Conservation (phyloP, 2,329 filamentous ascomycete species). For the Monosporascus sp. region DNA sequence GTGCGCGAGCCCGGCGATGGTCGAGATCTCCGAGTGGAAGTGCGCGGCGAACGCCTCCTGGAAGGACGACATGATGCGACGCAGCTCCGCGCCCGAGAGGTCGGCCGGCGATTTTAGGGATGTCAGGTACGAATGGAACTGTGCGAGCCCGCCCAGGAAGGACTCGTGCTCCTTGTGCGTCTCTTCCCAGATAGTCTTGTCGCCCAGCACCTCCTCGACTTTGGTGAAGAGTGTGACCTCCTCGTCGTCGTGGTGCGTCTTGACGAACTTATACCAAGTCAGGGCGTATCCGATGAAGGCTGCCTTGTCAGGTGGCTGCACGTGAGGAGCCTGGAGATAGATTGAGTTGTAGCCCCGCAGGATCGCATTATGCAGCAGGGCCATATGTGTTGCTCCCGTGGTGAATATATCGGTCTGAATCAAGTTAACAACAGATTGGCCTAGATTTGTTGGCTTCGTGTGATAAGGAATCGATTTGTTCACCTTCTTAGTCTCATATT, state of each 20-base stretch:
- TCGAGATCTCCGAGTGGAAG: constrained; percentile 51
- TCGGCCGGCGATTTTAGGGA: constrained; percentile 35
- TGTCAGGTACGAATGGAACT: constrained; percentile 49
- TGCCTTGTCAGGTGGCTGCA: constrained; percentile 45
- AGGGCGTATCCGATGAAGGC: constrained; percentile 55
- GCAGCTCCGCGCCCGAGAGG: constrained; percentile 41
- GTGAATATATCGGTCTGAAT: constrained; percentile 53
- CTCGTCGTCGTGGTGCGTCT: constrained; percentile 57
- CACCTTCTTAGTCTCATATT: constrained; percentile 48
- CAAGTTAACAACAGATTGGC: neutral
- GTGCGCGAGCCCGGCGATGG: constrained; percentile 43
- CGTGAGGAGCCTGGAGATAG: constrained; percentile 52
- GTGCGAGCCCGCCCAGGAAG: constrained; percentile 47
- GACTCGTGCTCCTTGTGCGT: constrained; percentile 51
- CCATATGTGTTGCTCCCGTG: constrained; percentile 56
- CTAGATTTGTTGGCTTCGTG: too few species aligned
- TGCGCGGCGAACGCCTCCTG: constrained; percentile 46
- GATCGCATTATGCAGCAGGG: constrained; percentile 56
- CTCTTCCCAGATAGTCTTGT: constrained; percentile 45
- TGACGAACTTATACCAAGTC: constrained; percentile 55
- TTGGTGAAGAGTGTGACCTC: constrained; percentile 52
- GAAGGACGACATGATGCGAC: constrained; percentile 47
- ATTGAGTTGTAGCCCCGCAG: constrained; percentile 62
- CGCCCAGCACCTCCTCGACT: constrained; percentile 46
- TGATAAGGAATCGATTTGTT: neutral